Evolutionary conservation across 2,329 filamentous ascomycete species (phyloP).

Genomic region (Achaetomium macrosporum): DNA sequence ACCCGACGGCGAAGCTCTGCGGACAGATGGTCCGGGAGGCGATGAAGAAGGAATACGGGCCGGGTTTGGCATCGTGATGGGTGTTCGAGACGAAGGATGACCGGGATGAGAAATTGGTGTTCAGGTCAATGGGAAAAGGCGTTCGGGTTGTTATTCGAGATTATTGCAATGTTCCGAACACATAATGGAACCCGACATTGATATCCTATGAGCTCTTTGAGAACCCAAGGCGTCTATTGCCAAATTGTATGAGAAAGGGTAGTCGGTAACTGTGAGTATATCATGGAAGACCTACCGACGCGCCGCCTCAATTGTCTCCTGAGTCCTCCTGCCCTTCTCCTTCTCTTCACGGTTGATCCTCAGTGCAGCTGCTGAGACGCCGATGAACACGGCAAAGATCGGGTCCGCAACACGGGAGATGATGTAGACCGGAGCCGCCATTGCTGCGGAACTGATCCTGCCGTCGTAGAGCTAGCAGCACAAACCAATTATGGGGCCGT

Average conservation of each 20-base stretch:
- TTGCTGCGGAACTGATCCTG: slow-evolving; percentile 24
- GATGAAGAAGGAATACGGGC: slow-evolving; percentile 62
- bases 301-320: slow-evolving; percentile 43
- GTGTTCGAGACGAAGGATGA: neutral
- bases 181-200: neutral
- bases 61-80: slow-evolving; percentile 38
- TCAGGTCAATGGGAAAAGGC: neutral
- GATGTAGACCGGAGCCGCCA: slow-evolving; percentile 53
- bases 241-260: neutral
- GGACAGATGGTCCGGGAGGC: slow-evolving; percentile 64
- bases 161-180: neutral
- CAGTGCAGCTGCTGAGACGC: slow-evolving; percentile 48
- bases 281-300: slow-evolving; percentile 36
- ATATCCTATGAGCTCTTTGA: slow-evolving; percentile 14
- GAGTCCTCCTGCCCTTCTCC: slow-evolving; percentile 48
- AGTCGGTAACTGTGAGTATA: neutral
- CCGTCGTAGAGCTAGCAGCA: neutral
- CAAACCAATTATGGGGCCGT: no score
- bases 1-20: slow-evolving; percentile 64
- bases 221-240: slow-evolving; percentile 19
- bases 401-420: slow-evolving; percentile 55
- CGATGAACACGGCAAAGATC: slow-evolving; percentile 53
- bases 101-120: neutral
- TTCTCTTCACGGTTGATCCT: slow-evolving; percentile 57
- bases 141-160: slow-evolving; percentile 3